Base-by-base conservation (phyloP, 2,329 filamentous ascomycete genomes). In the Chrysoporthe puriensis region DNA sequence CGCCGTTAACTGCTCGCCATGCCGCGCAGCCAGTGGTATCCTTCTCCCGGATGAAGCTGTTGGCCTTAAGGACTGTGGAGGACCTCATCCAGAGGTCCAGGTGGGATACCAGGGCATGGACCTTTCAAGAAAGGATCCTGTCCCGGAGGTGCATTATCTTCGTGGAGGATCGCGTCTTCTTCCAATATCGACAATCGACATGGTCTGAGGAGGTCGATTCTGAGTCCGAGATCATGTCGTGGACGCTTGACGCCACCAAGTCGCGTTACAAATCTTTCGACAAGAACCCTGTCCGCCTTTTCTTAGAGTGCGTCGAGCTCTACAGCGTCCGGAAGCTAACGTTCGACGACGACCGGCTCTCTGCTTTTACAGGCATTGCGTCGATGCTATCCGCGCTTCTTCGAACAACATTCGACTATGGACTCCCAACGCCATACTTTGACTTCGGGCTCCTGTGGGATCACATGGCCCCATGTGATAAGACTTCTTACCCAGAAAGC, bases 141-240 rank as follows among this genome's bases (percentile, higher is more conserved):
- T 40, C 62, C 11, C 34, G 34, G 13, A 57, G 62, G 7, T 40
- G 62, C 52, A 54, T 56, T 2, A 56, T 63, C 4, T 63, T 63
- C 18, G 42, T 43, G 13, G 21, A 34, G 16, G 21, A 57, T 4
- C 50, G 62, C n/a, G 62, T 63, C 48, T 63, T 63, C 36, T 63
- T 57, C 40, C 62, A 63, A 8, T 63, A 21, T 36, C 50, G 40
- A 11, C 62, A 34, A n/a, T 26, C 50, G 9, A 63, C 50, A 8
- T 63, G 62, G 62, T 63, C 62, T 43, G 62, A 63, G 32, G 62
- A 63, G n/a, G 50, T 63, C 34, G 48, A 63, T 4, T 56, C 62
- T 11, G 48, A 63, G 36, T 63, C 62, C 16, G n/a, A 52, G 16
- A 34, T 21, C 26, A 43, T 13, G n/a, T 63, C 62, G 14, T 56